Evolutionary conservation across 78 protist genomes (phyloP), one percentile per base, ranked within the genome.

Genomic region (Dictyostelium firmibasis): DNA sequence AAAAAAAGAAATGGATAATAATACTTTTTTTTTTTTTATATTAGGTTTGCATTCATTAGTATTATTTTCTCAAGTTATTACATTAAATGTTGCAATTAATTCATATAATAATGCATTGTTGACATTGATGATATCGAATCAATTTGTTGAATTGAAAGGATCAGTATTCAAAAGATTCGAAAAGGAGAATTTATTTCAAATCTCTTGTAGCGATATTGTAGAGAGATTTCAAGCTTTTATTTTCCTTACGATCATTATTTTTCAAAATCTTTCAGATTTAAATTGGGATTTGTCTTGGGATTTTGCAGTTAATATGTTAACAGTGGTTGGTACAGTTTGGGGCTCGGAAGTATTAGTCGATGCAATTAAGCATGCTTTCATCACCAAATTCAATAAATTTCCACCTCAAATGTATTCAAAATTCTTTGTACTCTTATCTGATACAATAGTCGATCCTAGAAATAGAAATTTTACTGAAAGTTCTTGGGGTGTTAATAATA

Each of bases 1-100:
- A 29, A 33, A 62, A 41, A 27, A 27, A 41, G 3, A 87, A n/a
- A n/a, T n/a, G n/a, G n/a, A 11, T 27, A 62, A 60, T 10, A 33
- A 25, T 33, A 91, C 9, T 69, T 27, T 38, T 92, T 60, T 64
- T 64, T 3, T 25, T 20, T 25, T 64, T 9, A 3, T n/a, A 4
- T 25, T 8, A 70, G n/a, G 29, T 29, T 70, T 70, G 31, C 98
- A 96, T 69, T 84, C 95, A 50, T 33, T 82, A 7, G 78, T 92
- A 9, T 33, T 95, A 35, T 92, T 97, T 41, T 35, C 75, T 7
- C 96, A 94, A 35, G 91, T 96, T 10, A 91, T 98, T 25, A 92
- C 98, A 60, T 87, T 98, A 23, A 96, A 97, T 79, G 98, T 98
- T 2, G 98, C 99, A 25, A 85, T 98, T 87, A 97, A 98, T 85